Percentiles rank a stretch among this genome's conserved stretches.
phyloP scores from a whole-genome alignment of 176 grass and related monocot species.

The Oryza coarctata region DNA sequence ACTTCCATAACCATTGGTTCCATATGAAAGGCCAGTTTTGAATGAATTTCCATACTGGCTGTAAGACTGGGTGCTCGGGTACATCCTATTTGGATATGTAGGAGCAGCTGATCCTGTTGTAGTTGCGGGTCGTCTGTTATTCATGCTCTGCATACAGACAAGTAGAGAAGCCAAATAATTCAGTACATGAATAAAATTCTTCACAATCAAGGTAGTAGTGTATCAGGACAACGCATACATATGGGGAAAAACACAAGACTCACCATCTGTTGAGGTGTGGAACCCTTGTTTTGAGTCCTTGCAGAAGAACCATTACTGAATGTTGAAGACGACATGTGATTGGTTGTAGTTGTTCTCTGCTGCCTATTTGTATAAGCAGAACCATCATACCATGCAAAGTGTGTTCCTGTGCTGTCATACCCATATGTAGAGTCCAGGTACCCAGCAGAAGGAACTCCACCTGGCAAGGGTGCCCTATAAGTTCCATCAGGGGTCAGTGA shows the following conservation, averaged over 20 bases:
- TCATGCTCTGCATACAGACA: conserved; percentile 40
- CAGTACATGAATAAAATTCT: not conserved
- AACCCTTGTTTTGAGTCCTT: conserved; percentile 68
- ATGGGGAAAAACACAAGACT: conserved; percentile 1
- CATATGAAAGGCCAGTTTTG: conserved; percentile 55
- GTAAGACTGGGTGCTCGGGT: conserved; percentile 59
- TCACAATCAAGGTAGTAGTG: not conserved
- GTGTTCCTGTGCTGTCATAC: conserved; percentile 60
- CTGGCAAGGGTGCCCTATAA: conserved; percentile 54
- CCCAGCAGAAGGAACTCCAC: conserved; percentile 63
- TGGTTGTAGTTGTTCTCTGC: conserved; percentile 52
- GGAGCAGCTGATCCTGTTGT: conserved; percentile 53
- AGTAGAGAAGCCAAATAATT: not conserved
- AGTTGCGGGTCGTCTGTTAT: conserved; percentile 47
- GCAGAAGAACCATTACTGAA: conserved; percentile 43
- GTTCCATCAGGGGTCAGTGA: conserved; percentile 60
- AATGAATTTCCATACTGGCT: conserved; percentile 61
- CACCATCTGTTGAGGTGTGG: conserved; percentile 52
- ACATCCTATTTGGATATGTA: conserved; percentile 70
- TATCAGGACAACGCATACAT: not conserved
- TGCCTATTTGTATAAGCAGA: conserved; percentile 71
- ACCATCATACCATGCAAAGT: conserved; percentile 71
- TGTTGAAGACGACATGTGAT: conserved; percentile 40
- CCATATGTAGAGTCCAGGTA: conserved; percentile 52
- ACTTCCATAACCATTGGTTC: conserved; percentile 21